These are phyloP conservation scores for Nephelium lappaceum DNA, from an alignment of 345 rosid species.

Conservation along the genomic window DNA sequence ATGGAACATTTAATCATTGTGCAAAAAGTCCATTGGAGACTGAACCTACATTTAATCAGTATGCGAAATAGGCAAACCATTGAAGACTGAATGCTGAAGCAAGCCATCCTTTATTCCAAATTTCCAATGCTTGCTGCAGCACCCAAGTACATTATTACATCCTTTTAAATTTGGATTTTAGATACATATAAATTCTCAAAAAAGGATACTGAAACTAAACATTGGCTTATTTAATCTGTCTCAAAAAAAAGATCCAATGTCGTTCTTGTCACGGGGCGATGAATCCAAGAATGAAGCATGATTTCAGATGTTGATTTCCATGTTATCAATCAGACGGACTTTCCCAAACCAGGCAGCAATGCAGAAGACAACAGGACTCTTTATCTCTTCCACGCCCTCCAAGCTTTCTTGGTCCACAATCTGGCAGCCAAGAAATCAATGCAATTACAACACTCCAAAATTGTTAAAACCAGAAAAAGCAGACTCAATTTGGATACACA, in stretches of 20 bases:
- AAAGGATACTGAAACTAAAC: neutral
- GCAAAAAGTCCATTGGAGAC: too few relatives aligned
- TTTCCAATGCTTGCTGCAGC: neutral
- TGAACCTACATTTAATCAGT: too few relatives aligned
- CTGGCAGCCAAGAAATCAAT: slow-evolving; percentile 30
- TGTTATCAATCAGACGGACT: slow-evolving; percentile 83
- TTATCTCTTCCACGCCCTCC: slow-evolving; percentile 59
- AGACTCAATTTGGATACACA: neutral
- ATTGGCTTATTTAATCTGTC: too few relatives aligned
- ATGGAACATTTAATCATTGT: too few relatives aligned
- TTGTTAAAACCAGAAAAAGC: neutral
- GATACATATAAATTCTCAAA: neutral
- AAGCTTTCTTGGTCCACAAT: slow-evolving; percentile 73
- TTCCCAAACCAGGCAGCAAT: slow-evolving; percentile 84
- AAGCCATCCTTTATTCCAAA: too few relatives aligned
- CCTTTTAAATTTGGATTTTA: too few relatives aligned
- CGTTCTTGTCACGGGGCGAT: neutral
- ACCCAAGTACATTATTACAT: neutral
- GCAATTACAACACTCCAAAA: neutral
- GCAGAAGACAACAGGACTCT: slow-evolving; percentile 62
- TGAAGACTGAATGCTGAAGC: too few relatives aligned
- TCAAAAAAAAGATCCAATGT: neutral
- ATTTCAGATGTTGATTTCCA: slow-evolving; percentile 54
- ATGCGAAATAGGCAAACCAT: too few relatives aligned
- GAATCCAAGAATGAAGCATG: neutral